These are phyloP conservation scores for Arachnopeziza araneosa DNA, from an alignment of 2,329 filamentous ascomycete species.

Conservation along the genomic window DNA sequence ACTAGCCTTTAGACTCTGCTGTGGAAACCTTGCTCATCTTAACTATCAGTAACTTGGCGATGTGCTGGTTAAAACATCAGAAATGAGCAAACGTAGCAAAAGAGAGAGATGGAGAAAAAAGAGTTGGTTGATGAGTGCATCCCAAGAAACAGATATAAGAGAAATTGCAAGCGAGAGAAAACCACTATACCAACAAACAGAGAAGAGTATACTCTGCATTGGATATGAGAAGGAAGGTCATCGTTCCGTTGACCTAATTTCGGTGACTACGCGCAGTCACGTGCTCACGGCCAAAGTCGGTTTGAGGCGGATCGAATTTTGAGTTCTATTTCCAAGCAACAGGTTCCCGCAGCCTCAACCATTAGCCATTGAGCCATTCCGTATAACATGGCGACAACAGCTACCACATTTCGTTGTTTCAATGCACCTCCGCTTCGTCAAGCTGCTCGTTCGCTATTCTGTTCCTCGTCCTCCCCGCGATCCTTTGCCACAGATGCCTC, in stretches of 20 bases:
- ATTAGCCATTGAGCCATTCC: not conserved
- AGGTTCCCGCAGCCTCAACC: not conserved
- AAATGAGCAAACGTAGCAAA: too few species aligned
- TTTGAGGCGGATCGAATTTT: not conserved
- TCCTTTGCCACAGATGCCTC: slow-evolving; percentile 25
- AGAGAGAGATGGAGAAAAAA: too few species aligned
- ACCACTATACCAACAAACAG: too few species aligned
- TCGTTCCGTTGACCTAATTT: not conserved
- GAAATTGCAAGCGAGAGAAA: too few species aligned
- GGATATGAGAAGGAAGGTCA: not conserved
- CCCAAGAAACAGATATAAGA: too few species aligned
- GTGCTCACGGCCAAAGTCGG: not conserved
- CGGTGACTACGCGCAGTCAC: not conserved
- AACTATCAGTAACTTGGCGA: too few species aligned
- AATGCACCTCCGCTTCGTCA: not conserved
- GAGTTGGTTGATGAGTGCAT: too few species aligned
- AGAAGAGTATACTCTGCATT: too few species aligned
- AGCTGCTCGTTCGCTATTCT: not conserved
- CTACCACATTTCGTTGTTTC: not conserved
- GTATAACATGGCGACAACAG: not conserved
- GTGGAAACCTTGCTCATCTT: too few species aligned
- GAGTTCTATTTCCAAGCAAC: not conserved
- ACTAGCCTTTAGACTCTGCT: too few species aligned
- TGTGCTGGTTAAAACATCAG: too few species aligned
- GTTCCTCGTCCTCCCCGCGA: slow-evolving; percentile 11